Evolutionary conservation across 2,329 filamentous ascomycete genomes (phyloP).

Genomic region (Hyphodiscus sp.): DNA sequence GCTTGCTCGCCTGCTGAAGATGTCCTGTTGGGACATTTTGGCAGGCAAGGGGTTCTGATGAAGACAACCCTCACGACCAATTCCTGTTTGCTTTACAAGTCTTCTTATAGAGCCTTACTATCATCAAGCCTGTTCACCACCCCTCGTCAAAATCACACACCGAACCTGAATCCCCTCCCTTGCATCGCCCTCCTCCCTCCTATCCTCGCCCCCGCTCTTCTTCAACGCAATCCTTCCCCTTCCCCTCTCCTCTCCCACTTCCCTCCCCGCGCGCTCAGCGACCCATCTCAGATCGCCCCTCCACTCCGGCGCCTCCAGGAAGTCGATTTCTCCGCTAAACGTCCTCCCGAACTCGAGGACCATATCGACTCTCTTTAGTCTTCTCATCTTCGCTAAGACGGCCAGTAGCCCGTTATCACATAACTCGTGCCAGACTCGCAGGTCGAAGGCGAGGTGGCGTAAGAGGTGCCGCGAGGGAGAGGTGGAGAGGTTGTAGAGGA

Average conservation of each 20-base stretch:
- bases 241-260: conserved; percentile 14
- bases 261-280: conserved; percentile 14
- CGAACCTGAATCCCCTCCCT: conserved; percentile 11
- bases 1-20: no score
- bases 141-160: conserved; percentile 23
- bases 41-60: no score
- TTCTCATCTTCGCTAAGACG: conserved; percentile 16
- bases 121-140: conserved; percentile 15
- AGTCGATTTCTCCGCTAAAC: conserved; percentile 15
- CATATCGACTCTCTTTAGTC: conserved; percentile 14
- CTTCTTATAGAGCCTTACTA: background rate
- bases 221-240: background rate
- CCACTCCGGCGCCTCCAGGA: conserved; percentile 18
- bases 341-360: conserved; percentile 25
- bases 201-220: background rate
- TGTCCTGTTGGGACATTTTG: no score
- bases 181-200: background rate
- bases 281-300: conserved; percentile 22
- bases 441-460: conserved; percentile 16
- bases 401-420: conserved; percentile 21
- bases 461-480: conserved; percentile 17
- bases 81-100: background rate
- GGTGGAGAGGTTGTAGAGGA: conserved; percentile 21
- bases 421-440: conserved; percentile 20
- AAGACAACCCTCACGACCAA: background rate